These are phyloP conservation scores for Pisolithus thermaeus DNA, from an alignment of 1,284 basidiomycete species.

Conservation along the genomic window DNA sequence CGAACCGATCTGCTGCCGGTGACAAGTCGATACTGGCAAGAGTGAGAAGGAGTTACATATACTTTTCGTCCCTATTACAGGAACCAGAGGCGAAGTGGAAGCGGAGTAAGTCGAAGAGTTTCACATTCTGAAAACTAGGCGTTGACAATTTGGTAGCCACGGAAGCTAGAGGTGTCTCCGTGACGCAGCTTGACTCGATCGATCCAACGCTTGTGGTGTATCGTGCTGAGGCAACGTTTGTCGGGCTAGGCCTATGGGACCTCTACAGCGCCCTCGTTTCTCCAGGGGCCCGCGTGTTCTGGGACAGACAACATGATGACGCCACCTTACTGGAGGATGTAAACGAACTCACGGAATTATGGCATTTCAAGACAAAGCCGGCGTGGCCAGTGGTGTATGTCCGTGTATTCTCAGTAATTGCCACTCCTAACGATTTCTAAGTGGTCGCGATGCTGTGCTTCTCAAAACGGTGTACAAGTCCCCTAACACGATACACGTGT, in stretches of 20 bases:
- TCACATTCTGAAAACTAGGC: not conserved
- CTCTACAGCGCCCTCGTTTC: constrained; percentile 85
- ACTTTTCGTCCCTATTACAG: constrained; percentile 95
- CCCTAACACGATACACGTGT: constrained; percentile 90
- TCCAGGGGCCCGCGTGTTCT: constrained; percentile 75
- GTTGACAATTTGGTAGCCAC: constrained; percentile 44
- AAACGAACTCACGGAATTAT: constrained; percentile 87
- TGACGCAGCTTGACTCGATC: constrained; percentile 95
- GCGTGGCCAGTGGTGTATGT: constrained; percentile 89
- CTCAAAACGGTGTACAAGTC: constrained; percentile 98
- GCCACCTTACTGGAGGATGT: constrained; percentile 83
- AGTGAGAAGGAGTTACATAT: constrained; percentile 93
- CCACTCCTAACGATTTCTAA: constrained; percentile 26
- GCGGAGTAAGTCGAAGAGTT: constrained; percentile 46
- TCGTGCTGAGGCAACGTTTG: constrained; percentile 95
- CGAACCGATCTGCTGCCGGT: constrained; percentile 56
- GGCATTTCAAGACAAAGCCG: constrained; percentile 85
- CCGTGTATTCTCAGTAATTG: not conserved
- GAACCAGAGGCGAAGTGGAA: constrained; percentile 99
- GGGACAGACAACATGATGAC: constrained; percentile 92
- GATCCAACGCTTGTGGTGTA: constrained; percentile 97
- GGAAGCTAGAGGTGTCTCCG: constrained; percentile 84
- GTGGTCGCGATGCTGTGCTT: constrained; percentile 85
- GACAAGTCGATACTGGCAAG: constrained; percentile 79
- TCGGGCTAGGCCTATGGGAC: constrained; percentile 95